Base-by-base conservation (phyloP, 2,329 filamentous ascomycete species). In the Hypoxylon sp. region DNA sequence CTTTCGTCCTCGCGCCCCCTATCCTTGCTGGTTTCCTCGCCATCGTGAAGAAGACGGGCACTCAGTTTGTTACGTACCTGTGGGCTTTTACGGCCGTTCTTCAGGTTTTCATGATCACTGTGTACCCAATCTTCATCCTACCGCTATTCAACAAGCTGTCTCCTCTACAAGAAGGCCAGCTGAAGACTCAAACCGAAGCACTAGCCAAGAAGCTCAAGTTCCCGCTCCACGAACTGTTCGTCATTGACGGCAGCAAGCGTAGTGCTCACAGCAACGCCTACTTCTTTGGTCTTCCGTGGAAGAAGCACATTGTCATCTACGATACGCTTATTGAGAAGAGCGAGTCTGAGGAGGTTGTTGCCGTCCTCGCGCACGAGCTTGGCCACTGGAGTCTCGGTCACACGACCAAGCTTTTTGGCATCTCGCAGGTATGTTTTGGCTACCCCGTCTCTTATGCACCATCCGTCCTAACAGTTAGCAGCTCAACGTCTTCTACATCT, bases 271-370 rank as follows among this genome's bases (percentile, higher is more conserved):
- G 89, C 78, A 96, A 96, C 72, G 91, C 91, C 17, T 96, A 96
- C 78, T 99, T 99, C 80, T 97, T 96, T 69, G 95, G 95, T 59
- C 85, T 99, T 53, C 95, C 95, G 37, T 99, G 94, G 93, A 97
- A 97, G 85, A 98, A 98, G 85, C 96, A 98, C 81, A 99, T 99
- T 80, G 95, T 99, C 71, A 96, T 99, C 72, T 99, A 97, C 74
- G 95, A 99, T 74, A 99, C 96, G 4, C 79, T 99, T 63, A 92
- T 99, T 62, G 94, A 97, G 77, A 97, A 98, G 85, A 95, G 90
- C 74, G 87, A 93, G 62, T 88, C 90, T 3, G 84, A 95, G 71
- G 95, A 99, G 77, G 93, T 99, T 35, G 91, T 97, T 57, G 94
- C 95, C 65, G 93, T 99, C 49, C 81, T 99, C 50, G 93, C 92